phyloP scores from a whole-genome alignment of 2,329 filamentous ascomycete genomes.

The Sporothrix variecibatus region DNA sequence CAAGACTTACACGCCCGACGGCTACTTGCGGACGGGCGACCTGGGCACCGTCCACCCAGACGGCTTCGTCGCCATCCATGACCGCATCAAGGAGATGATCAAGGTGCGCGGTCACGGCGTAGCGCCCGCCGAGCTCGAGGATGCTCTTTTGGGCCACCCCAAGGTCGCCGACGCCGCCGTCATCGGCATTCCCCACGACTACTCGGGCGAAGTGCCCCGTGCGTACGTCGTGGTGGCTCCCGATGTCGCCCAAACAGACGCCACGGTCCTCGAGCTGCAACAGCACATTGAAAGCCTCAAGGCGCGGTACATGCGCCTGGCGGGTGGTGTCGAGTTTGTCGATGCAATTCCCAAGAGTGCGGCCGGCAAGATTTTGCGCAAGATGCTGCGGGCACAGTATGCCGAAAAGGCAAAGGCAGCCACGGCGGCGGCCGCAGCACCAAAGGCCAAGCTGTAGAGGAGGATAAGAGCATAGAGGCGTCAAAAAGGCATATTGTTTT shows the following conservation, averaged over 20 bases:
- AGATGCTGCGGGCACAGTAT: constrained; percentile 33
- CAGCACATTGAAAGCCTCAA: constrained; percentile 28
- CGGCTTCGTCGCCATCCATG: constrained; percentile 58
- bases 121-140: constrained; percentile 65
- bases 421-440: not conserved
- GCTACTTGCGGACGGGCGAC: constrained; percentile 61
- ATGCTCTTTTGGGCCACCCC: constrained; percentile 58
- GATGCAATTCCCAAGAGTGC: constrained; percentile 54
- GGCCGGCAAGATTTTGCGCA: constrained; percentile 57
- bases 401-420: not conserved
- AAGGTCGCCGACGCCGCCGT: constrained; percentile 60
- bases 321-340: constrained; percentile 55
- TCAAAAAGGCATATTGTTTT: not conserved
- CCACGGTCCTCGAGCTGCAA: not conserved
- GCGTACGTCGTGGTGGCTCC: constrained; percentile 53
- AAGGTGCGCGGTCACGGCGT: constrained; percentile 66
- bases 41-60: constrained; percentile 57
- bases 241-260: not conserved
- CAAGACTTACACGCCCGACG: constrained; percentile 56
- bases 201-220: constrained; percentile 58
- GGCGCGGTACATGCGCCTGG: constrained; percentile 52
- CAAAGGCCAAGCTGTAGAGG: constrained; percentile 5
- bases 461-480: not conserved
- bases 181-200: constrained; percentile 54
- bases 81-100: constrained; percentile 69